These are phyloP conservation scores for Mycena galericulata DNA, from an alignment of 768 basidiomycete genomes.

Conservation along the genomic window DNA sequence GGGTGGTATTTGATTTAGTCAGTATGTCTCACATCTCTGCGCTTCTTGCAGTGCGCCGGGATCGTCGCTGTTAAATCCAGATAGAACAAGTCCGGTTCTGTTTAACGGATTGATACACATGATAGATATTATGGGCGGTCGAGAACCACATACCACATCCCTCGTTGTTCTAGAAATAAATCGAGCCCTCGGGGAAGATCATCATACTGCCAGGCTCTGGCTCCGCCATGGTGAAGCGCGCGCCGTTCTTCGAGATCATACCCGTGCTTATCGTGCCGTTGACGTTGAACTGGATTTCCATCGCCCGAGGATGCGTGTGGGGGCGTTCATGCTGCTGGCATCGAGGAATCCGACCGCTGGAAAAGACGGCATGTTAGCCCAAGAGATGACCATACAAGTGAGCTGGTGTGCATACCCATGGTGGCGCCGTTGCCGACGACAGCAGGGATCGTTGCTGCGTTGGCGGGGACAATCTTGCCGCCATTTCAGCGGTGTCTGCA, in stretches of 20 bases:
- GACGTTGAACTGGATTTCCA: conserved; percentile 30
- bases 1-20: no score
- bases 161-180: conserved; percentile 29
- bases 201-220: not conserved
- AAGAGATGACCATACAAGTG: conserved; percentile 10
- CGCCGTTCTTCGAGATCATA: conserved; percentile 25
- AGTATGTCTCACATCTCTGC: conserved; percentile 26
- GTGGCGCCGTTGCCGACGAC: conserved; percentile 21
- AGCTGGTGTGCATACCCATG: conserved; percentile 25
- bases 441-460: no score
- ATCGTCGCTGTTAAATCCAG: conserved; percentile 23
- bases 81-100: conserved; percentile 31
- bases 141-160: conserved; percentile 16
- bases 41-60: conserved; percentile 29
- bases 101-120: not conserved
- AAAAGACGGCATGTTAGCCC: not conserved
- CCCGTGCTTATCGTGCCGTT: conserved; percentile 37
- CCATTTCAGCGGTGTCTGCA: no score
- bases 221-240: conserved; percentile 33
- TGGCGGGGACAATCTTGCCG: no score
- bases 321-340: conserved; percentile 27
- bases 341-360: conserved; percentile 24
- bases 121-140: no score
- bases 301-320: conserved; percentile 31
- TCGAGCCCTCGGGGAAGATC: conserved; percentile 26